Conservation (phyloP, 352 stramenopile genomes). For the Globisporangium echinulatum region DNA sequence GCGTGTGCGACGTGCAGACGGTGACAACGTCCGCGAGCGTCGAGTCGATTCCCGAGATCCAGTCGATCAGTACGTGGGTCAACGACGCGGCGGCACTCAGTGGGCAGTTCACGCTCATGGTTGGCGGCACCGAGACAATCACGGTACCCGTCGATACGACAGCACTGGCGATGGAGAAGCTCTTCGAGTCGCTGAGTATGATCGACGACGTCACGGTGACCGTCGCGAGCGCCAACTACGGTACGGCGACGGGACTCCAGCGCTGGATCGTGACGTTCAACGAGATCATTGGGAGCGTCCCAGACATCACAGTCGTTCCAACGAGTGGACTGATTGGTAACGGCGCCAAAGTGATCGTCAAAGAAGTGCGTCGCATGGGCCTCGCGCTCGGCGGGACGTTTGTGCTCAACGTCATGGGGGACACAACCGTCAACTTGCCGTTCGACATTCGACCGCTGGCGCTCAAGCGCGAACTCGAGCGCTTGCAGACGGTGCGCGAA, state of each 20-base stretch:
- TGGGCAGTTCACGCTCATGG: slow-evolving; percentile 64
- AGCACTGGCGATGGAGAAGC: slow-evolving; percentile 34
- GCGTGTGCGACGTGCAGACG: slow-evolving; percentile 93
- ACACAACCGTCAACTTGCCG: slow-evolving; percentile 88
- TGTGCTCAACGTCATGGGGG: slow-evolving; percentile 89
- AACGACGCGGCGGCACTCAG: slow-evolving; percentile 35
- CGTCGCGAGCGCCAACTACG: slow-evolving; percentile 43
- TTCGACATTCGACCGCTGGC: slow-evolving; percentile 84
- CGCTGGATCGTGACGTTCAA: slow-evolving; percentile 90
- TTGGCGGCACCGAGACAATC: slow-evolving; percentile 42
- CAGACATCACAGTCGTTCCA: slow-evolving; percentile 62
- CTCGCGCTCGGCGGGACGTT: slow-evolving; percentile 89
- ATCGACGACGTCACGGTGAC: slow-evolving; percentile 76
- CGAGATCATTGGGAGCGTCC: slow-evolving; percentile 88
- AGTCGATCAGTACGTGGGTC: slow-evolving; percentile 79
- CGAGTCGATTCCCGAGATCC: slow-evolving; percentile 86
- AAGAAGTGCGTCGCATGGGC: slow-evolving; percentile 64
- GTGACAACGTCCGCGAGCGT: slow-evolving; percentile 87
- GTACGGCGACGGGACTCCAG: slow-evolving; percentile 30
- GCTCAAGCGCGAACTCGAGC: slow-evolving; percentile 87
- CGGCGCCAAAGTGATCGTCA: slow-evolving; percentile 44
- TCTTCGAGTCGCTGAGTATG: slow-evolving; percentile 66
- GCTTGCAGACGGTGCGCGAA: slow-evolving; percentile 39
- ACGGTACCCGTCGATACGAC: slow-evolving; percentile 33
- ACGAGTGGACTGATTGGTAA: slow-evolving; percentile 57